Evolutionary conservation across 768 basidiomycete species (phyloP), one percentile per base, ranked within the genome.

Genomic region (Kwoniella bestiolae): DNA sequence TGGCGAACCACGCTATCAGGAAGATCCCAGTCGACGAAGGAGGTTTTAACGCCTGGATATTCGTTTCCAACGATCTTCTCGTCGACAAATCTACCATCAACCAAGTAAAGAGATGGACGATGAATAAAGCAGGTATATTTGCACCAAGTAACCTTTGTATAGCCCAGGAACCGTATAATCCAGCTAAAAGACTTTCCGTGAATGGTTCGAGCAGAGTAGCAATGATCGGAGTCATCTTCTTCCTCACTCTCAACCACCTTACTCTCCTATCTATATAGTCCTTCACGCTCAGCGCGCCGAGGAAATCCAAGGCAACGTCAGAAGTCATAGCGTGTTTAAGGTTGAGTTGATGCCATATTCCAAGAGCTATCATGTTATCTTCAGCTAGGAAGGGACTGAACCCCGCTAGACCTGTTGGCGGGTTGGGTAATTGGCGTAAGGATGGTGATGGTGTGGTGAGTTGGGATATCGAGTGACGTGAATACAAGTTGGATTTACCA

Each of bases 161-260:
- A 61, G 89, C 86, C 56, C 85, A 81, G 28, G 86, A 84, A 23
- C 87, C 87, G 62, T 94, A 85, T 28, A 85, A 63, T 32, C 90
- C 89, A 32, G 89, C 83, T 28, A 92, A 80, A 44, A 96, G 80
- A 47, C 87, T 88, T 82, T 99, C 96, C 18, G 94, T 96, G 78
- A 97, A 88, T 1, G 96, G 96, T 79, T 99, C 96, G 21, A 91
- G 71, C 58, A 97, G 60, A 0, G 94, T 97, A 18, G 94, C 94
- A 8, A 86, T 84, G 45, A 91, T 79, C 8, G 71, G 71, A 7
- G 91, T 90, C 93, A 98, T 98, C 74, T 88, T 88, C 80, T 94
- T 97, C 57, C 96, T 87, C 32, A 98, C 95, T 47, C 96, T 88
- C 74, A 99, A 92, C 96, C 96, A 99, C 2, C 96, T 89, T 21